These are phyloP conservation scores for Podaxis mareebaensis DNA, from an alignment of 768 basidiomycete genomes.

Conservation along the genomic window DNA sequence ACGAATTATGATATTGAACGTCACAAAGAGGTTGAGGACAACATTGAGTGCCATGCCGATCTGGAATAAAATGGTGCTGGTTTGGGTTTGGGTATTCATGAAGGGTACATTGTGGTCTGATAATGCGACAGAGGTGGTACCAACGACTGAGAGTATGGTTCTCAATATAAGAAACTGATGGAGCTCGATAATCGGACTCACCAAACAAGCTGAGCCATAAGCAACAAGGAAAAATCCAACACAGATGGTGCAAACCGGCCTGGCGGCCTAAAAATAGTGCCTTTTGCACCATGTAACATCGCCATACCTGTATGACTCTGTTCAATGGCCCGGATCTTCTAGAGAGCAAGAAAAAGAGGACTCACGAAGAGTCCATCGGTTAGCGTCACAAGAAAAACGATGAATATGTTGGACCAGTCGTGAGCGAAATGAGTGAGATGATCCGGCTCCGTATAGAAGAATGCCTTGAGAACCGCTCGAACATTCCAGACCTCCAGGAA, in stretches of 20 bases:
- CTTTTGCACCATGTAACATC: slow-evolving; percentile 5
- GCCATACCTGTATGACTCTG: neutral
- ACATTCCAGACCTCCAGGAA: neutral
- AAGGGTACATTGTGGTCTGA: neutral
- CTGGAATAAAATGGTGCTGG: neutral
- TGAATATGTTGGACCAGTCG: neutral
- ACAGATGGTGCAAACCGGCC: neutral
- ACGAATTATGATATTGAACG: neutral
- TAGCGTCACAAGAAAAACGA: neutral
- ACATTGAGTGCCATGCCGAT: neutral
- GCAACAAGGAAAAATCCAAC: neutral
- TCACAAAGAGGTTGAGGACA: neutral
- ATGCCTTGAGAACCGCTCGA: neutral
- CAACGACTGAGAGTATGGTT: neutral
- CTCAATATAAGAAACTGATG: neutral
- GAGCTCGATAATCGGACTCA: neutral
- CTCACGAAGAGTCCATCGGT: neutral
- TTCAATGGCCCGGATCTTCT: neutral
- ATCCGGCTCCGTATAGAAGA: neutral
- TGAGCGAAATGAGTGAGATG: neutral
- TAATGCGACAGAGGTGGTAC: neutral
- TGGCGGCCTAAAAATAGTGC: neutral
- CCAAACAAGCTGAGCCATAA: neutral
- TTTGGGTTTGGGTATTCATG: neutral
- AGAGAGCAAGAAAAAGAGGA: neutral